Evolutionary conservation across 2,329 filamentous ascomycete genomes (phyloP).

Genomic region (Sporothrix phasma): DNA sequence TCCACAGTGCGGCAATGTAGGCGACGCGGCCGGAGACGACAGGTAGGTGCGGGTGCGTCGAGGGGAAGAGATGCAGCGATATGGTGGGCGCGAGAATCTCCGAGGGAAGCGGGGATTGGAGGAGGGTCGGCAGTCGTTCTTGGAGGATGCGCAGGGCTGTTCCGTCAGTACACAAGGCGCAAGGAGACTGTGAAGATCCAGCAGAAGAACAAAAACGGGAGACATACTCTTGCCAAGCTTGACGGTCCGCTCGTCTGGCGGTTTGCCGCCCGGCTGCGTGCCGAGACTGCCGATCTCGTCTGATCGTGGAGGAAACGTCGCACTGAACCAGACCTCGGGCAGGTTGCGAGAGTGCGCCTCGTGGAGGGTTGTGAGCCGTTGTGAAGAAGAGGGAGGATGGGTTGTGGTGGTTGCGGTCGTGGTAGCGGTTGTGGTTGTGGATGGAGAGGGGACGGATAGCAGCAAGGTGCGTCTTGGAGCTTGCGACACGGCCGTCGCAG

Average conservation of each 20-base stretch:
- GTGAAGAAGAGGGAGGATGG: conserved; percentile 1
- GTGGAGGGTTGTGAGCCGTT: conserved; percentile 19
- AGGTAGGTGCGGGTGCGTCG: conserved; percentile 78
- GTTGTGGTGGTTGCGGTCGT: not conserved
- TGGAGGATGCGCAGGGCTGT: conserved; percentile 55
- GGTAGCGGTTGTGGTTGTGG: not conserved
- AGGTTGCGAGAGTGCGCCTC: conserved; percentile 23
- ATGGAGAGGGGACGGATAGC: conserved; percentile 3
- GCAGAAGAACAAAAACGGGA: not conserved
- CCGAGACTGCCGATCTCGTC: not conserved
- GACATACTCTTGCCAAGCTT: conserved; percentile 54
- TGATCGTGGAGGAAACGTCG: conserved; percentile 25
- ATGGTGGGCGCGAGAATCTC: conserved; percentile 69
- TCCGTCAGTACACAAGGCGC: not conserved
- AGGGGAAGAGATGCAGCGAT: conserved; percentile 59
- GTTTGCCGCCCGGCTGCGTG: conserved; percentile 22
- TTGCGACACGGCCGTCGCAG: not conserved
- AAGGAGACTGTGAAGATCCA: not conserved
- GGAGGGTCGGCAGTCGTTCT: conserved; percentile 55
- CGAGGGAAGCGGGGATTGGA: conserved; percentile 58
- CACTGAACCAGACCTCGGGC: conserved; percentile 36
- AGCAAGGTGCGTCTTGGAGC: conserved; percentile 17
- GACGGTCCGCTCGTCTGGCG: conserved; percentile 44
- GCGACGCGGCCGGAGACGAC: conserved; percentile 83
- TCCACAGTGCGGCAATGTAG: conserved; percentile 91